These are phyloP conservation scores for Didymella segeticola DNA, from an alignment of 2,329 filamentous ascomycete species.

Conservation along the genomic window DNA sequence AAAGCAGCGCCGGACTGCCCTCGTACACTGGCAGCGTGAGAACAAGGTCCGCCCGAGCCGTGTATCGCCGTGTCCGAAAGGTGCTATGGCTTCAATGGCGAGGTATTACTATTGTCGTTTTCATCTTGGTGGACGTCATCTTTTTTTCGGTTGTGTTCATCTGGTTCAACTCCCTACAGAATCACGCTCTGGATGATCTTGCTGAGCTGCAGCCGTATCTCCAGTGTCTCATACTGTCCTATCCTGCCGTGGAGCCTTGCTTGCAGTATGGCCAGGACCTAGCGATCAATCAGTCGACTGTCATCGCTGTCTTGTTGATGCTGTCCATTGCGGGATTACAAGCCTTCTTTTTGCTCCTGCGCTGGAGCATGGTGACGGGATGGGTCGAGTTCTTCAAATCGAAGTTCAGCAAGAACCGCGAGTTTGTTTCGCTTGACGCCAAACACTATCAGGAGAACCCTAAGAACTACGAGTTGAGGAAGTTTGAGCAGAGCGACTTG, in stretches of 20 bases:
- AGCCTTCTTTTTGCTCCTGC: conserved; percentile 80
- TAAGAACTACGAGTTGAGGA: conserved; percentile 46
- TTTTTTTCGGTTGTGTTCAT: conserved; percentile 95
- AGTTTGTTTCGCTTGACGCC: conserved; percentile 93
- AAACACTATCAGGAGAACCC: conserved; percentile 41
- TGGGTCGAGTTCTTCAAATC: conserved; percentile 73
- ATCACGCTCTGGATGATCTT: conserved; percentile 62
- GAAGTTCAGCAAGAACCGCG: conserved; percentile 64
- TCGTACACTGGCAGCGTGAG: conserved; percentile 73
- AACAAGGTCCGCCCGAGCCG: conserved; percentile 83
- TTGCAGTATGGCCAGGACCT: conserved; percentile 64
- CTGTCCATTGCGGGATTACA: conserved; percentile 84
- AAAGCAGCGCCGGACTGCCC: conserved; percentile 70
- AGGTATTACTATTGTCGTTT: conserved; percentile 85
- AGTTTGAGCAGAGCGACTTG: conserved; percentile 35
- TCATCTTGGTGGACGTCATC: conserved; percentile 89
- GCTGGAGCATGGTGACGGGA: conserved; percentile 82
- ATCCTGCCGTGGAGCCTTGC: conserved; percentile 71
- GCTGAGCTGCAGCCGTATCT: conserved; percentile 70
- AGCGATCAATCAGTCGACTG: conserved; percentile 76
- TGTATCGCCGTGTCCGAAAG: conserved; percentile 83
- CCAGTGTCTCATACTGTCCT: conserved; percentile 67
- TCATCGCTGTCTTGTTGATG: conserved; percentile 82
- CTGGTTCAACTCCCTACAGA: conserved; percentile 72
- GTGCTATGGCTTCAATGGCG: conserved; percentile 94